These are phyloP conservation scores for Corrigiola litoralis DNA, from an alignment of 179 eudicot genomes.

Conservation along the genomic window DNA sequence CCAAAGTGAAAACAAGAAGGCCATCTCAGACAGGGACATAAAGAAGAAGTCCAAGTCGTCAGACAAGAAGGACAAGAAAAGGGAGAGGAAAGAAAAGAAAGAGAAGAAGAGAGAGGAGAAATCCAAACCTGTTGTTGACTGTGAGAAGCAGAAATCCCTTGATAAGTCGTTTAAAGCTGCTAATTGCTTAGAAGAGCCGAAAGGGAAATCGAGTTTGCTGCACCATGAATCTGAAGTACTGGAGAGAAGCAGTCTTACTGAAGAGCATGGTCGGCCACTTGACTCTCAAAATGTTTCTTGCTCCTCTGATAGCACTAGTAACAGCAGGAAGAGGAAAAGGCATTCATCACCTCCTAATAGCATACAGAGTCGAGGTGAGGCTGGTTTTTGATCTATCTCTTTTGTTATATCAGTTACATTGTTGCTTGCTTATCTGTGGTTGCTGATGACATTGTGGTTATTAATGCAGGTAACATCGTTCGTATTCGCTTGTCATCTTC, in stretches of 20 bases:
- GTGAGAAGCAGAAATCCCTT: slow-evolving; percentile 5
- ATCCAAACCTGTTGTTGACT: neutral
- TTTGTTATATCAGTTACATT: neutral
- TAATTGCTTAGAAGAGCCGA: neutral
- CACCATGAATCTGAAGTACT: slow-evolving; percentile 41
- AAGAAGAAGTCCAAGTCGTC: slow-evolving; percentile 17
- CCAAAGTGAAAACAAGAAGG: slow-evolving; percentile 53
- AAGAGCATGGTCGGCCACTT: slow-evolving; percentile 49
- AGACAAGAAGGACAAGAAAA: slow-evolving; percentile 26
- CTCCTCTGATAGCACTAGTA: slow-evolving; percentile 61
- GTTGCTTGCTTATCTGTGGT: neutral
- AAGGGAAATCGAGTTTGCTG: slow-evolving; percentile 14
- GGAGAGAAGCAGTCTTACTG: slow-evolving; percentile 55
- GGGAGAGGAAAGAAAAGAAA: slow-evolving; percentile 19
- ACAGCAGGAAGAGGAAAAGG: slow-evolving; percentile 55
- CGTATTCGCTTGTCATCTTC: slow-evolving; percentile 33
- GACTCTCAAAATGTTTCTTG: slow-evolving; percentile 26
- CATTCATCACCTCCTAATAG: slow-evolving; percentile 18
- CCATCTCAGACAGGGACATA: slow-evolving; percentile 23
- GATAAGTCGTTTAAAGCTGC: slow-evolving; percentile 8
- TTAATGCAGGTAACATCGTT: slow-evolving; percentile 36
- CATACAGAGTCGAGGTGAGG: slow-evolving; percentile 37
- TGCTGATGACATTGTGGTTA: neutral
- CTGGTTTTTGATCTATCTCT: too few species aligned
- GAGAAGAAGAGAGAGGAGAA: slow-evolving; percentile 19